Evolutionary conservation across 108 stramenopile species (phyloP), one percentile per base, ranked within the genome.

Genomic region (Nannochloropsis gaditana): DNA sequence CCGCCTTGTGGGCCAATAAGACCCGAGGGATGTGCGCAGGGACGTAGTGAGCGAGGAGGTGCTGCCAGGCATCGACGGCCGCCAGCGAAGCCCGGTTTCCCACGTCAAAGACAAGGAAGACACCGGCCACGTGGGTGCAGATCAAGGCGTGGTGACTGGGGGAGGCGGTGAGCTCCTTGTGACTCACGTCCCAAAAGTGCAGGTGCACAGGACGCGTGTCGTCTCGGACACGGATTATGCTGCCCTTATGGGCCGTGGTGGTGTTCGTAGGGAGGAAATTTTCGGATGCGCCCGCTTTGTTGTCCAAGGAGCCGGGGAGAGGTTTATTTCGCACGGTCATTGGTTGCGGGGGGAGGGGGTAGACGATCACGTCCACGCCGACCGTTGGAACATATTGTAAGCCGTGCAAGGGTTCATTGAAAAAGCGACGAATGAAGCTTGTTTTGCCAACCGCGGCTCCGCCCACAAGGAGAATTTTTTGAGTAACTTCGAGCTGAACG

Each of bases 71-170:
- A 43, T 88, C 87, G n/a, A 84, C 84, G 21, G 87, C 87, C 81
- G 80, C 80, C 9, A 88, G 79, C 80, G 84, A 84, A 43, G 81
- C 84, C 81, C 84, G 43, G 84, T 31, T 88, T 11, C 84, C 47
- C 45, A 84, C 87, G 81, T 88, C 87, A 45, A 84, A 10, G 45
- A 88, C 87, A 43, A 84, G 81, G 84, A 88, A 17, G 41, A 73
- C 84, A 19, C 84, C 87, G 41, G 84, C 81, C 5, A 84, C 87
- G 15, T 80, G 81, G 11, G 45, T 45, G 47, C 81, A 83, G 42
- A 88, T 82, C 11, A 88, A 50, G 21, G 81, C 87, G 84, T 88
- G 87, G 84, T 88, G 87, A 41, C 87, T 84, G 21, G 87, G 84
- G 45, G 81, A 45, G 15, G 87, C 84, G 3, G 15, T 73, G 41